Evolutionary conservation across 352 stramenopile genomes (phyloP).

Genomic region (Phytophthora pistaciae): DNA sequence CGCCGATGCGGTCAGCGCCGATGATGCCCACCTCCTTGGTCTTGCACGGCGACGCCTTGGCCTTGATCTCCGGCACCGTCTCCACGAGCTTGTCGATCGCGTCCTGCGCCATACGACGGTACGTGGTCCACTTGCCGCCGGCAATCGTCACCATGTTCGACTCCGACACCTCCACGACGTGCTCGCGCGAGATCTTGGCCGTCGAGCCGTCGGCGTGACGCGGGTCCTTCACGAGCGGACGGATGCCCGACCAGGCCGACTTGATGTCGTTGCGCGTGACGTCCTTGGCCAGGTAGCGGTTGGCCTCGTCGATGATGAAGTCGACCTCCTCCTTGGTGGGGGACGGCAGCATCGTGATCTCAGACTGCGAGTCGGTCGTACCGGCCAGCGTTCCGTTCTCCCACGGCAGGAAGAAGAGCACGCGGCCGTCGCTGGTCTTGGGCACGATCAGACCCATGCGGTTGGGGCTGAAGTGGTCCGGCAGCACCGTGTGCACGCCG

Average conservation of each 20-base stretch:
- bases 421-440: conserved; percentile 95
- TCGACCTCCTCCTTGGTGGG: conserved; percentile 93
- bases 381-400: conserved; percentile 93
- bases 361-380: conserved; percentile 94
- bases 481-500: conserved; percentile 96
- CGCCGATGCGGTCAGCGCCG: conserved; percentile 90
- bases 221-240: conserved; percentile 94
- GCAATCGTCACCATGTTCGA: conserved; percentile 95
- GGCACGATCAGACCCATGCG: conserved; percentile 97
- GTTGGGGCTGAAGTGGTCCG: conserved; percentile 95
- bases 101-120: conserved; percentile 96
- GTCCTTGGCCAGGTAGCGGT: conserved; percentile 91
- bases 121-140: conserved; percentile 98
- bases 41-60: conserved; percentile 78
- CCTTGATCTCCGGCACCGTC: conserved; percentile 76
- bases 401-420: conserved; percentile 97
- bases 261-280: conserved; percentile 94
- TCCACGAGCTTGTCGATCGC: conserved; percentile 92
- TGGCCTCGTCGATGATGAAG: conserved; percentile 95
- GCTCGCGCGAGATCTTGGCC: conserved; percentile 93
- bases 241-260: conserved; percentile 96
- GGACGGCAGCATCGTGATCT: conserved; percentile 96
- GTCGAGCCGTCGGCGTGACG: conserved; percentile 85
- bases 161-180: conserved; percentile 93
- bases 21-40: conserved; percentile 89